Evolutionary conservation across 2,329 filamentous ascomycete genomes (phyloP).

Genomic region (Pyricularia pennisetigena): DNA sequence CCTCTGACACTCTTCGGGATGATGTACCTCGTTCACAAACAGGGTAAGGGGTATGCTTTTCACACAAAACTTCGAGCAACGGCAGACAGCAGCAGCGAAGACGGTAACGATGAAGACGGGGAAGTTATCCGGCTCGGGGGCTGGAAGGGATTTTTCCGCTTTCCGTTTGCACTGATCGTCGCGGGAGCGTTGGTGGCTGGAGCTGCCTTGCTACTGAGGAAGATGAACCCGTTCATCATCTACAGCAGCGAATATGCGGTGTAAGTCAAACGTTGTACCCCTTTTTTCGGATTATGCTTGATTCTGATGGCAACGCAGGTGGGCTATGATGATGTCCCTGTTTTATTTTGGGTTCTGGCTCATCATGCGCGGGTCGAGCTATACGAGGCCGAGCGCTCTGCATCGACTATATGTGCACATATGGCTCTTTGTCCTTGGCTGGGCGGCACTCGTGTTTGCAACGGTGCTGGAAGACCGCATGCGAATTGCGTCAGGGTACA

Average conservation of each 20-base stretch:
- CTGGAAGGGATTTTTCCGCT: constrained; percentile 74
- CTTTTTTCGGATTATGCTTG: neutral
- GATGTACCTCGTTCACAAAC: constrained; percentile 56
- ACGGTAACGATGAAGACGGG: constrained; percentile 35
- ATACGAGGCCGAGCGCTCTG: constrained; percentile 74
- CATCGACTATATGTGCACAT: constrained; percentile 72
- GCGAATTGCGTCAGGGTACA: constrained; percentile 67
- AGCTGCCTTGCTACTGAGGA: constrained; percentile 64
- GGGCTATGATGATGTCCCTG: constrained; percentile 75
- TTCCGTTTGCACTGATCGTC: constrained; percentile 63
- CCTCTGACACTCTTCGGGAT: constrained; percentile 64
- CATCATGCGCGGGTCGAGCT: constrained; percentile 67
- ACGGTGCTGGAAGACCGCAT: constrained; percentile 70
- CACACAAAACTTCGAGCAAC: constrained; percentile 26
- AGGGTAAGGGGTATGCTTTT: constrained; percentile 86
- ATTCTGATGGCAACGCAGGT: constrained; percentile 24
- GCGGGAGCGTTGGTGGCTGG: constrained; percentile 61
- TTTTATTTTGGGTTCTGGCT: constrained; percentile 81
- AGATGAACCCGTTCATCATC: constrained; percentile 82
- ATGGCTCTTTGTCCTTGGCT: constrained; percentile 74
- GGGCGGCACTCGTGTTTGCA: constrained; percentile 59
- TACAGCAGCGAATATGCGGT: constrained; percentile 83
- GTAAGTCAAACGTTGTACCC: constrained; percentile 21
- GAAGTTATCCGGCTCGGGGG: constrained; percentile 60
- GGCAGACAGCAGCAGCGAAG: constrained; percentile 38